A percentile compares a stretch with the other conserved stretches of the same genome.
phyloP scores from a whole-genome alignment of 1,139 yeast species.

The Zygosaccharomyces sapae region DNA sequence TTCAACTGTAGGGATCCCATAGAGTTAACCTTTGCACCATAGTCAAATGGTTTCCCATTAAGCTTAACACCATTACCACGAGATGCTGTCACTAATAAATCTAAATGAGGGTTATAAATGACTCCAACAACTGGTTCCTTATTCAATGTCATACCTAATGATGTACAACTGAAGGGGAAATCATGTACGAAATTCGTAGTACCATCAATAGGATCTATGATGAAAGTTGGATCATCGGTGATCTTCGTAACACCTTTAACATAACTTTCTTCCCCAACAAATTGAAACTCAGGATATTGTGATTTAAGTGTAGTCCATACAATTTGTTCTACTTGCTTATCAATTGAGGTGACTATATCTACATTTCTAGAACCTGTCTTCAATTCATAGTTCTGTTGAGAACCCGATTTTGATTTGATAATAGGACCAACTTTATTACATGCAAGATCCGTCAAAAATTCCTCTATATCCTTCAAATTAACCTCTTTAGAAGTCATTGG shows the following conservation, averaged over 20 bases:
- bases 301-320: slow-evolving; percentile 41
- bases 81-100: slow-evolving; percentile 48
- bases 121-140: slow-evolving; percentile 54
- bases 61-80: slow-evolving; percentile 51
- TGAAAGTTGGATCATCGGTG: slow-evolving; percentile 52
- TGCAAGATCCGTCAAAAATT: slow-evolving; percentile 27
- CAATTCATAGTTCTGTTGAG: slow-evolving; percentile 49
- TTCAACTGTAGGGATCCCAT: slow-evolving; percentile 43
- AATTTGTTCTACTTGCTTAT: slow-evolving; percentile 50
- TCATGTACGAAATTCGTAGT: slow-evolving; percentile 59
- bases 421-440: slow-evolving; percentile 42
- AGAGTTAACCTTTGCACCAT: slow-evolving; percentile 26
- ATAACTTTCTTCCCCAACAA: slow-evolving; percentile 59
- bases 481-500: slow-evolving; percentile 4
- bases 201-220: slow-evolving; percentile 61
- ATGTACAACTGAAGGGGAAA: slow-evolving; percentile 57
- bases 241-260: slow-evolving; percentile 45
- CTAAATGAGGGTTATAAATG: slow-evolving; percentile 52
- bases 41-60: slow-evolving; percentile 43
- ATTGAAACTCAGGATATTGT: slow-evolving; percentile 46
- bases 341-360: slow-evolving; percentile 57
- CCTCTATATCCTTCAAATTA: slow-evolving; percentile 25
- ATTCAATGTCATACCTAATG: slow-evolving; percentile 51
- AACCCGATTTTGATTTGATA: slow-evolving; percentile 48
- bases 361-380: slow-evolving; percentile 46